A percentile compares a stretch with the other conserved stretches of the same genome.
Evolutionary conservation across 2,329 filamentous ascomycete species (phyloP).

Genomic region (Mycosphaerella sp.): DNA sequence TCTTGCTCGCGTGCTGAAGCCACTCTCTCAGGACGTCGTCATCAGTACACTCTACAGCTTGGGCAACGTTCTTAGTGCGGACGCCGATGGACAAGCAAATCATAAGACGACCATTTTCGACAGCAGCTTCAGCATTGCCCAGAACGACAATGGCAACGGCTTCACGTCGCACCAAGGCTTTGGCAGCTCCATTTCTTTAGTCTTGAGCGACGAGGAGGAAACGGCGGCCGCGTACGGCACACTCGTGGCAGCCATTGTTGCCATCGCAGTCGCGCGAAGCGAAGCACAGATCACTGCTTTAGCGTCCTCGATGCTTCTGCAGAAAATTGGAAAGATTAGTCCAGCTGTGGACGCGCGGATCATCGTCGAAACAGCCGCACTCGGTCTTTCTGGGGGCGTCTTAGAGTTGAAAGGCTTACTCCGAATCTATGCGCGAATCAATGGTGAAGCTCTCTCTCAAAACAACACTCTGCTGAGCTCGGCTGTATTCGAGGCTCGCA

Average conservation of each 20-base stretch:
- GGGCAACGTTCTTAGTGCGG: slow-evolving; percentile 87
- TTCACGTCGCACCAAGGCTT: slow-evolving; percentile 27
- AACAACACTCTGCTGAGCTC: slow-evolving; percentile 61
- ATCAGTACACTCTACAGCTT: slow-evolving; percentile 94
- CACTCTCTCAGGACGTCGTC: slow-evolving; percentile 82
- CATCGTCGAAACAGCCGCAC: slow-evolving; percentile 69
- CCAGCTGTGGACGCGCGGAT: slow-evolving; percentile 76
- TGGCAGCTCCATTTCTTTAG: slow-evolving; percentile 74
- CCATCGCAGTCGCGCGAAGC: slow-evolving; percentile 72
- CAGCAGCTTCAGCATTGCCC: slow-evolving; percentile 32
- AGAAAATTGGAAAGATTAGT: slow-evolving; percentile 85
- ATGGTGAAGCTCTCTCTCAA: slow-evolving; percentile 64
- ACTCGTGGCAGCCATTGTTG: slow-evolving; percentile 90
- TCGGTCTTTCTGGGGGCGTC: slow-evolving; percentile 71
- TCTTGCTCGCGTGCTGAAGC: slow-evolving; percentile 71
- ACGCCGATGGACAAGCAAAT: slow-evolving; percentile 49
- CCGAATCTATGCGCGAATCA: slow-evolving; percentile 72
- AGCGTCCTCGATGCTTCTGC: slow-evolving; percentile 91
- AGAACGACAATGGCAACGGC: slow-evolving; percentile 1
- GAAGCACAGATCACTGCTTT: slow-evolving; percentile 91
- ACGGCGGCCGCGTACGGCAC: slow-evolving; percentile 71
- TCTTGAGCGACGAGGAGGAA: slow-evolving; percentile 68
- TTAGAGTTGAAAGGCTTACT: slow-evolving; percentile 80
- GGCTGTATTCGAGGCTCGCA: slow-evolving; percentile 72
- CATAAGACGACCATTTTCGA: slow-evolving; percentile 45